Base-by-base conservation (phyloP, 208 protist genomes). In the Crithidia bombi region DNA sequence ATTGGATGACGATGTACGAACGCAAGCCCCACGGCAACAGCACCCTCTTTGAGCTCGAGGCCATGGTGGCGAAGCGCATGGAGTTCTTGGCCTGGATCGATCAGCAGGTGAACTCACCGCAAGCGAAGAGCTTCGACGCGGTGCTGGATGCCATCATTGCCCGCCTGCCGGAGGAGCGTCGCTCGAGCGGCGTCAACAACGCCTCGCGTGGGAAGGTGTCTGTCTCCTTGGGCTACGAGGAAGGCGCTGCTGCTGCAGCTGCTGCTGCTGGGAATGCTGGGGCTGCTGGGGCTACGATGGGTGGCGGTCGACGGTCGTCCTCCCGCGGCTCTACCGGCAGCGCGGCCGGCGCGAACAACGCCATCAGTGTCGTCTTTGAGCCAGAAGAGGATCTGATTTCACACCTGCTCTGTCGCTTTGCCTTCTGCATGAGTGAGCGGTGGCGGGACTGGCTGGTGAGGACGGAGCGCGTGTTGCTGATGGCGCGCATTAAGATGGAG, bases 351-450 rank as follows among this genome's bases (percentile, higher is more conserved):
- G 32, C 32, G 7, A 63, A 41, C 4, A 25, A 57, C 36, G 68
- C 56, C n/a, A 21, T 46, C 21, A 73, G 54, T 5, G 70, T 94
- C 38, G 63, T 87, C 25, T 96, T 96, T 65, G 79, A 89, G n/a
- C 67, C 62, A 0, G 87, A 91, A 39, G 90, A 97, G 46, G 92
- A 97, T 49, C 66, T 92, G 55, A 65, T 89, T 17, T 94, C 90
- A 5, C 91, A 96, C 62, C 78, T 85, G 32, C 78, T 94, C 14
- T 79, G 87, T 57, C 88, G 92, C 59, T 90, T 90, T 56, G 92
- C 89, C n/a, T 97, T 95, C 61, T 97, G 92, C 73, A 93, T 92
- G 88, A 93, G 83, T 61, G 90, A 97, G 65, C 69, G 74, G 30
- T 97, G 92, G 92, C 84, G 92, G 35, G 91, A 95, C 64, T 97